Percentiles rank a stretch among this genome's conserved stretches.
phyloP scores from a whole-genome alignment of 176 grass and related monocot genomes.

The Oryza meridionalis region DNA sequence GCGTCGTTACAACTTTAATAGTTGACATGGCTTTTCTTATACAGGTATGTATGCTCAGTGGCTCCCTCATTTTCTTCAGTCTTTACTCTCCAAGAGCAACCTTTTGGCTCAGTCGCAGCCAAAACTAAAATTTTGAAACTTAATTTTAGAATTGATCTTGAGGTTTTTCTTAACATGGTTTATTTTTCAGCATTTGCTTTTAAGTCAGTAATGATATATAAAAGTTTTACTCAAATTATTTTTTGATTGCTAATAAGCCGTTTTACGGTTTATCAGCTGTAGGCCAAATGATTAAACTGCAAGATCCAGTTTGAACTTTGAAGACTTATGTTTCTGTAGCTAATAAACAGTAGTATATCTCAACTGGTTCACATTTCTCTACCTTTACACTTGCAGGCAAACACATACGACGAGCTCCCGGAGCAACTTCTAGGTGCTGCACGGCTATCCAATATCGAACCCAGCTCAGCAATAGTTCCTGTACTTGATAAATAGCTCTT shows the following conservation, averaged over 20 bases:
- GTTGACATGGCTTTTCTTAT: slow-evolving; percentile 99
- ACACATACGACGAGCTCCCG: slow-evolving; percentile 79
- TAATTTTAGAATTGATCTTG: too few species aligned
- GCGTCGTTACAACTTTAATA: slow-evolving; percentile 78
- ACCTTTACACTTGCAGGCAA: slow-evolving; percentile 57
- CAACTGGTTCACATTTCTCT: slow-evolving; percentile 2
- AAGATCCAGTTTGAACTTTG: slow-evolving; percentile 12
- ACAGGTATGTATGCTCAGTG: slow-evolving; percentile 59
- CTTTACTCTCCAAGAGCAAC: neutral
- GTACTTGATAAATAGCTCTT: slow-evolving; percentile 22
- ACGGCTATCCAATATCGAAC: slow-evolving; percentile 74
- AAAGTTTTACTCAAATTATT: too few species aligned
- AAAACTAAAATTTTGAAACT: too few species aligned
- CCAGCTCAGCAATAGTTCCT: slow-evolving; percentile 57
- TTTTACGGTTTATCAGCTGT: too few species aligned
- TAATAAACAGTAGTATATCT: neutral
- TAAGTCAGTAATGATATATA: too few species aligned
- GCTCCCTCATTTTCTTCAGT: neutral
- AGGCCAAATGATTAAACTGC: too few species aligned
- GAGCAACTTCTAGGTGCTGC: slow-evolving; percentile 85
- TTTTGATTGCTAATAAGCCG: too few species aligned
- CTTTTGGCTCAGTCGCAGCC: too few species aligned
- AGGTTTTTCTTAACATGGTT: too few species aligned
- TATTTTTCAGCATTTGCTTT: too few species aligned
- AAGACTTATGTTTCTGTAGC: neutral